Percentiles rank a stretch among this genome's conserved stretches.
Conservation (phyloP, 2,329 filamentous ascomycete genomes). For the Stachybotrys echinatus region DNA sequence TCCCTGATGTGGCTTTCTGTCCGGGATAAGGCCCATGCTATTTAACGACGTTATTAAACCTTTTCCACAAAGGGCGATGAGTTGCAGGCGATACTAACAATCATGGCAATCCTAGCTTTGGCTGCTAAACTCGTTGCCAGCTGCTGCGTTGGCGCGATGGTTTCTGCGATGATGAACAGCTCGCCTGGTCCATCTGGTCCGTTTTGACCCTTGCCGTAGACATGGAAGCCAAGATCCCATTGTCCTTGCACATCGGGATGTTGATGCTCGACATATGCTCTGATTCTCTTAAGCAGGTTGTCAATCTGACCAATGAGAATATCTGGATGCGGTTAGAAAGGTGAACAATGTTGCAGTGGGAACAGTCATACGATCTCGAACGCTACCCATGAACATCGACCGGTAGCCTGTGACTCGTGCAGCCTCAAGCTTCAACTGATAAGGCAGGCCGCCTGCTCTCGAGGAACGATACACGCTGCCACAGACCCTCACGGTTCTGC, state of each 20-base stretch:
- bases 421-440: constrained; percentile 17
- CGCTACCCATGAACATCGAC: constrained; percentile 14
- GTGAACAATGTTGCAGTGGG: too few relatives aligned
- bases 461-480: constrained; percentile 9
- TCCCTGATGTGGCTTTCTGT: constrained; percentile 47
- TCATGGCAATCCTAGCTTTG: constrained; percentile 21
- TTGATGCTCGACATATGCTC: constrained; percentile 11
- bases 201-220: constrained; percentile 31
- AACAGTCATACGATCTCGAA: constrained; percentile 11
- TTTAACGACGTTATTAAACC: background rate
- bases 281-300: constrained; percentile 5
- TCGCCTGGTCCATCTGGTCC: constrained; percentile 4
- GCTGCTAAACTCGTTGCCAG: constrained; percentile 30
- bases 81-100: constrained; percentile 3
- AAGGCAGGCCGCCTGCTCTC: background rate
- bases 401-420: constrained; percentile 13
- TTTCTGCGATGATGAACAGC: constrained; percentile 42
- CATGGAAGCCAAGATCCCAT: constrained; percentile 30
- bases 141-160: constrained; percentile 36
- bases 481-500: constrained; percentile 9
- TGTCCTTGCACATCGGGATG: constrained; percentile 9
- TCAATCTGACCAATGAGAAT: constrained; percentile 14
- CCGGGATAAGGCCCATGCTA: constrained; percentile 41
- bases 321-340: constrained; percentile 5
- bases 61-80: background rate